These are phyloP conservation scores for Danielozyma ontarioensis DNA, from an alignment of 805 yeast species.

Conservation along the genomic window DNA sequence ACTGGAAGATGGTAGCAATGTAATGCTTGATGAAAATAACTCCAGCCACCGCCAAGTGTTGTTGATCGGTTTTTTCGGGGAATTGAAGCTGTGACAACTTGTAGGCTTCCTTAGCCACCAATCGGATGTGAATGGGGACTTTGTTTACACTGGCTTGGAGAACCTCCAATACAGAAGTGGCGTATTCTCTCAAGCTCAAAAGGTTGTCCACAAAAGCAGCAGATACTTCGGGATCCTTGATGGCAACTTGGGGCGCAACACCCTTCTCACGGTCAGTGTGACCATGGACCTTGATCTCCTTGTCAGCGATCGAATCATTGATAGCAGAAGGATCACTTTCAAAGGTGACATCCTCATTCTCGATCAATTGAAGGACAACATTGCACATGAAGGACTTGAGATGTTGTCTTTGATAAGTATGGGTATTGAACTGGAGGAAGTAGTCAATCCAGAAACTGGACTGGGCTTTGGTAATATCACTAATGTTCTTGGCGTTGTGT, in stretches of 20 bases:
- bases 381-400: constrained; percentile 38
- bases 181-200: constrained; percentile 65
- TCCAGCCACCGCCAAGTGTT: constrained; percentile 63
- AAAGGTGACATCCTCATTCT: constrained; percentile 52
- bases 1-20: constrained; percentile 38
- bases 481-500: constrained; percentile 17
- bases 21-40: constrained; percentile 55
- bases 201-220: constrained; percentile 65
- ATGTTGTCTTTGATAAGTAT: constrained; percentile 44
- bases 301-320: constrained; percentile 35
- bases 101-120: constrained; percentile 31
- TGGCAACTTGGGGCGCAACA: constrained; percentile 60
- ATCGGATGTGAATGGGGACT: constrained; percentile 32
- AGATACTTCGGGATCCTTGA: constrained; percentile 74
- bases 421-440: constrained; percentile 39
- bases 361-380: constrained; percentile 31
- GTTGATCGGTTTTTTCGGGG: constrained; percentile 56
- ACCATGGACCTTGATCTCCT: constrained; percentile 31
- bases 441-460: constrained; percentile 41
- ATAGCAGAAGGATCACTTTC: constrained; percentile 77
- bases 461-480: constrained; percentile 36
- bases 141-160: constrained; percentile 39
- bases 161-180: constrained; percentile 54
- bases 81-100: constrained; percentile 39
- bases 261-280: constrained; percentile 28